Evolutionary conservation across 345 rosid species (phyloP).

Genomic region (Hypericum perforatum): DNA sequence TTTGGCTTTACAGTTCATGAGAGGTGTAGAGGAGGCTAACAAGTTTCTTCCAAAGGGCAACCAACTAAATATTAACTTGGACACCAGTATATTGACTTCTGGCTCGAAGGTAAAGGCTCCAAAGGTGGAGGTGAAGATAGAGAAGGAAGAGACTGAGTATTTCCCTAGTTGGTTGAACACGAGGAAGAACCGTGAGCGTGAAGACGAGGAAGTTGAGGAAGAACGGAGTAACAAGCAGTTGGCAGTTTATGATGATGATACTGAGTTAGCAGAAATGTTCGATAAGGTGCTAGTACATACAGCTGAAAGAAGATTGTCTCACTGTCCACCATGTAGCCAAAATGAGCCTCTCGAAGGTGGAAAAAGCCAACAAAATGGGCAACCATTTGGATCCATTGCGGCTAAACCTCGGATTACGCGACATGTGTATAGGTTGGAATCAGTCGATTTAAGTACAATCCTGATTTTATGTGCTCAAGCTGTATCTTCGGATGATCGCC

Average conservation of each 20-base stretch:
- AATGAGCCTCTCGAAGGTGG: background rate
- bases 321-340: conserved; percentile 11
- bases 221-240: conserved; percentile 53
- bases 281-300: conserved; percentile 45
- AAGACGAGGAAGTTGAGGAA: conserved; percentile 32
- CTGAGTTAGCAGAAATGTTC: conserved; percentile 53
- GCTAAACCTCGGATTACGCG: background rate
- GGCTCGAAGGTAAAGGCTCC: conserved; percentile 10
- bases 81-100: conserved; percentile 6
- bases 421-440: background rate
- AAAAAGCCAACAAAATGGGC: conserved; percentile 20
- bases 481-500: background rate
- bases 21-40: conserved; percentile 11
- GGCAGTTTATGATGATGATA: conserved; percentile 40
- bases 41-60: conserved; percentile 10
- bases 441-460: background rate
- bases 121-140: conserved; percentile 19
- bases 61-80: conserved; percentile 32
- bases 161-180: conserved; percentile 30
- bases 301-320: conserved; percentile 14
- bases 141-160: conserved; percentile 16
- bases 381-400: background rate
- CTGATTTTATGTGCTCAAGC: conserved; percentile 1
- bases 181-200: conserved; percentile 47
- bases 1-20: conserved; percentile 6